Percentiles rank a stretch among this genome's conserved stretches.
Conservation (phyloP, 768 basidiomycete species). For the Tricholoma sp. region DNA sequence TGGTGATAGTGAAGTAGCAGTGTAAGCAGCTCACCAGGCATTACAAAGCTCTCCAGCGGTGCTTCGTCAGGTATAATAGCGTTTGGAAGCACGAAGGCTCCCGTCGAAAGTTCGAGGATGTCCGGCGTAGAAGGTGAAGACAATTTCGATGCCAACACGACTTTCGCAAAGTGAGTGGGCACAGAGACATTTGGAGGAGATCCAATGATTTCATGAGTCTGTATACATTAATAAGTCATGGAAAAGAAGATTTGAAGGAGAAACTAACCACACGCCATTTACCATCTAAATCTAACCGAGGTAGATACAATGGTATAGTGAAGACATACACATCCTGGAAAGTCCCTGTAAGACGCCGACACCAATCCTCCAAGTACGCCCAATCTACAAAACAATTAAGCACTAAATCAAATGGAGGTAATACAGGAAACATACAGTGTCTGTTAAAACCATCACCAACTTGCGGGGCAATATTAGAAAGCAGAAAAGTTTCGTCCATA, state of each 20-base stretch:
- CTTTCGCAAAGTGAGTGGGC: constrained; percentile 98
- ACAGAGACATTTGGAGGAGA: constrained; percentile 86
- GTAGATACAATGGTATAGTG: constrained; percentile 95
- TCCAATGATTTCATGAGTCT: constrained; percentile 96
- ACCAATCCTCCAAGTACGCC: constrained; percentile 97
- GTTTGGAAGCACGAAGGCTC: constrained; percentile 96
- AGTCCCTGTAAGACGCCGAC: constrained; percentile 76
- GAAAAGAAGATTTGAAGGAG: neutral
- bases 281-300: constrained; percentile 77
- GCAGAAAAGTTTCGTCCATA: constrained; percentile 94
- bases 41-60: constrained; percentile 73
- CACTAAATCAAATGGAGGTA: neutral
- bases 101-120: constrained; percentile 72
- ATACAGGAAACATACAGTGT: constrained; percentile 60
- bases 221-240: neutral
- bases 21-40: constrained; percentile 54
- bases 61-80: constrained; percentile 84
- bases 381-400: constrained; percentile 59
- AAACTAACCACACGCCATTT: constrained; percentile 90
- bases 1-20: neutral
- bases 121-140: constrained; percentile 68
- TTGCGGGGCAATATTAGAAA: constrained; percentile 97
- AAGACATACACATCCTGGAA: constrained; percentile 97
- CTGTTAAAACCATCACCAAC: constrained; percentile 97
- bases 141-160: constrained; percentile 75